phyloP scores from a whole-genome alignment of 2,329 filamentous ascomycete genomes.

The Pseudodiploospora longispora region DNA sequence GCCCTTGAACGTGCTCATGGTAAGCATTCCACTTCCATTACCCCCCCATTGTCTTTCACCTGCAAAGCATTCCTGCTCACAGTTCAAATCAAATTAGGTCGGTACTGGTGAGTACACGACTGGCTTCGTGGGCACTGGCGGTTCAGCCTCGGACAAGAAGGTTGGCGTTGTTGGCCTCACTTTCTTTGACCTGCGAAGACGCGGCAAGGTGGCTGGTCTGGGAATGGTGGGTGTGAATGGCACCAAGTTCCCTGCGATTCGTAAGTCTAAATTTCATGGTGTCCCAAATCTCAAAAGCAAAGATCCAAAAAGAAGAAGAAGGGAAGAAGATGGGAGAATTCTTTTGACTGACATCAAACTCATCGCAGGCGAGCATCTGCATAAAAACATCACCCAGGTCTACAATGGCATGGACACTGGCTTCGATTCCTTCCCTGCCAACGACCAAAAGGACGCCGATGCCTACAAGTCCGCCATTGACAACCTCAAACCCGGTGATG shows the following conservation, averaged over 20 bases:
- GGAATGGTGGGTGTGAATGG: conserved; percentile 88
- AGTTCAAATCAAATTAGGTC: conserved; percentile 39
- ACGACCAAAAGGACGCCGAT: conserved; percentile 65
- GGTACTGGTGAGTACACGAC: conserved; percentile 97
- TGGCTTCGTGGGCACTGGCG: conserved; percentile 77
- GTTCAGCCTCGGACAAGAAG: conserved; percentile 88
- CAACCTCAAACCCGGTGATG: conserved; percentile 69
- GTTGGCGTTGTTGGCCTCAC: conserved; percentile 88
- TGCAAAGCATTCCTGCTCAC: neutral
- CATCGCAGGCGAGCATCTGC: conserved; percentile 62
- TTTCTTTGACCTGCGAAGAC: conserved; percentile 77
- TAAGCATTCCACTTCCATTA: conserved; percentile 23
- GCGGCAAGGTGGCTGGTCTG: conserved; percentile 79
- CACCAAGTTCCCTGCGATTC: conserved; percentile 83
- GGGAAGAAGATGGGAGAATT: neutral
- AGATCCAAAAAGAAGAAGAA: neutral
- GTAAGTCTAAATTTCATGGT: conserved; percentile 40
- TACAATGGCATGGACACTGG: conserved; percentile 87
- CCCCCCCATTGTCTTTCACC: neutral
- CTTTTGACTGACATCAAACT: neutral
- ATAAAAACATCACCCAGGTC: conserved; percentile 77
- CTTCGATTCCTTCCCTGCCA: conserved; percentile 74
- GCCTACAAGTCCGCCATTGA: conserved; percentile 88
- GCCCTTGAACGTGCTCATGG: conserved; percentile 62
- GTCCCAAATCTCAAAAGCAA: neutral